Base-by-base conservation (phyloP, 2,329 filamentous ascomycete genomes). In the Zasmidium citrigriseum region DNA sequence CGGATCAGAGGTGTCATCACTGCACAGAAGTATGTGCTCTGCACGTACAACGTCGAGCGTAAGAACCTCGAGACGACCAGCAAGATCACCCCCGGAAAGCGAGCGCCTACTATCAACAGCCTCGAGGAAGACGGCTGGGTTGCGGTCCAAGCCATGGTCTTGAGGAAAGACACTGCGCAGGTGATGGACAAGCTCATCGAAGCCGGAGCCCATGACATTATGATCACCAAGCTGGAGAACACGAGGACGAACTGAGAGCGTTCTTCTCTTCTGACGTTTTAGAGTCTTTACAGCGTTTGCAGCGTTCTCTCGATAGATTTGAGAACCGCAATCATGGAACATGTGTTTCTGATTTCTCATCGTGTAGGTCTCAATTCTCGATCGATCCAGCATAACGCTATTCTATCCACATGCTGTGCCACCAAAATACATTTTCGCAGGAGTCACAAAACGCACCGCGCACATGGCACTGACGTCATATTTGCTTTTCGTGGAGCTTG, bases 1-100 rank as follows among this genome's bases (percentile, higher is more conserved):
- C 87, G 95, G 69, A 96, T 99, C 71, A 85, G 86, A 59, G 95
- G 95, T 75, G 93, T 99, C 63, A 98, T 99, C 72, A 93, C 91
- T 45, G 95, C 95, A 10, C 91, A 99, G 78, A 89, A 87, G 76
- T 98, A 90, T 73, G 91, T 98, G 24, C 85, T 98, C 25, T 98
- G 95, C 80, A 92, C 96, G 72, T 99, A 98, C 83, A 99, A 99
- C 78, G 86, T 98, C 59, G 84, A 90, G 67, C 86, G 93, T 61
- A 73, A 77, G 49, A 83, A 85, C 54, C 84, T 99, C 57, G 70
- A 81, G 7, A 78, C 80, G 27, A 93, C 90, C 9, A 85, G 83
- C 48, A 83, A 83, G 67, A 90, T 98, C 72, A 97, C 95, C 0
- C 95, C 95, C 0, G 95, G 95, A 62, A 96, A 95, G 80, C 89